Conservation (phyloP, 192 early-diverging fungal genomes). For the Piromyces sp. region DNA sequence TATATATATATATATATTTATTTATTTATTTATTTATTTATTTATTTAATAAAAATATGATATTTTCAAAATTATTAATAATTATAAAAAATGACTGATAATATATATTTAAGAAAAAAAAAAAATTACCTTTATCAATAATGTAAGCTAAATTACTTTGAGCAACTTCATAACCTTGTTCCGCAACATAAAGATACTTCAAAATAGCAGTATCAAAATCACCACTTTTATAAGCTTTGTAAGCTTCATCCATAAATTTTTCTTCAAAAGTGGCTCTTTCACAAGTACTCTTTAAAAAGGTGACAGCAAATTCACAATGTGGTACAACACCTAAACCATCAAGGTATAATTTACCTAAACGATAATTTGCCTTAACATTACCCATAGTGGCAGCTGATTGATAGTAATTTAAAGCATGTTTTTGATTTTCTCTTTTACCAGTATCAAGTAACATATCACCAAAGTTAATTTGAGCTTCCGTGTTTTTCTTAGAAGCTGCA, state of each 20-base stretch:
- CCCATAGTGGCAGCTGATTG: conserved; percentile 36
- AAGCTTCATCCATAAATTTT: conserved; percentile 38
- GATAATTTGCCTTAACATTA: conserved; percentile 63
- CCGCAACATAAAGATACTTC: conserved; percentile 66
- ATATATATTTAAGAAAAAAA: background rate
- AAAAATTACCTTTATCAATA: conserved; percentile 40
- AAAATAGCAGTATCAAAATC: conserved; percentile 54
- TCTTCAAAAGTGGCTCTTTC: conserved; percentile 77
- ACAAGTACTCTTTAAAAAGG: conserved; percentile 55
- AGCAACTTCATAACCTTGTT: conserved; percentile 70
- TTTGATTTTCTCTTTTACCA: background rate
- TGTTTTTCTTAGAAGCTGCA: conserved; percentile 48
- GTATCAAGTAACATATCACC: conserved; percentile 25
- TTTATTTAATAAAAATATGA: too few species aligned
- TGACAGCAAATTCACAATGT: conserved; percentile 48
- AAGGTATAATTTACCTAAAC: conserved; percentile 53
- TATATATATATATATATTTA: background rate
- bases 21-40: background rate
- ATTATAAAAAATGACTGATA: too few species aligned
- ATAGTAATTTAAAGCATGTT: conserved; percentile 30
- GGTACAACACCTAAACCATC: conserved; percentile 23
- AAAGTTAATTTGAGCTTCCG: conserved; percentile 64
- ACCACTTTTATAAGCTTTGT: conserved; percentile 32
- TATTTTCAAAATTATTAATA: too few species aligned
- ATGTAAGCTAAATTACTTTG: conserved; percentile 84